Evolutionary conservation across 2,329 filamentous ascomycete species (phyloP).

Genomic region (Aaosphaeria arxii): DNA sequence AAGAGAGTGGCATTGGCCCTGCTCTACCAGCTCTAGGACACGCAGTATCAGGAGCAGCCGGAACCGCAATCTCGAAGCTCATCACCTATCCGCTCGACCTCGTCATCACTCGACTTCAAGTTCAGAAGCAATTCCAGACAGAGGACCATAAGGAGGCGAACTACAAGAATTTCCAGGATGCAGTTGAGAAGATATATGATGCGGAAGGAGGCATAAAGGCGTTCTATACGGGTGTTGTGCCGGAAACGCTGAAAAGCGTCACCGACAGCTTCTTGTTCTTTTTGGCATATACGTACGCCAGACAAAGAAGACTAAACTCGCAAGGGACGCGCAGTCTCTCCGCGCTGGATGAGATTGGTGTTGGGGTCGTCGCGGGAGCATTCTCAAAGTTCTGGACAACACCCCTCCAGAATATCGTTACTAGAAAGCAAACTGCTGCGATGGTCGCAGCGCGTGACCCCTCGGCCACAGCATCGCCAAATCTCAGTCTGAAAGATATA

Average conservation of each 20-base stretch:
- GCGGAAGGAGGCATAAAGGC: conserved; percentile 67
- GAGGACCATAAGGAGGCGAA: conserved; percentile 40
- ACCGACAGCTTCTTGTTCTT: conserved; percentile 84
- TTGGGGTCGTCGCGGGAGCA: conserved; percentile 72
- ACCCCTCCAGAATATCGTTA: conserved; percentile 78
- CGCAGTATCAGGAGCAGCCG: conserved; percentile 74
- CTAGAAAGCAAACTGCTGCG: conserved; percentile 71
- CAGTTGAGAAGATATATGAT: conserved; percentile 66
- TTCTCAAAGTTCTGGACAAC: conserved; percentile 74
- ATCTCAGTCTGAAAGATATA: conserved; percentile 53
- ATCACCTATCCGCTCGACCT: conserved; percentile 79
- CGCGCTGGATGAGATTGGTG: conserved; percentile 68
- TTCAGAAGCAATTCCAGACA: conserved; percentile 60
- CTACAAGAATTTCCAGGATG: conserved; percentile 67
- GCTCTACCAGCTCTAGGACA: conserved; percentile 74
- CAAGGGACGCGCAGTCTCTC: conserved; percentile 46
- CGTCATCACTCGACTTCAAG: conserved; percentile 77
- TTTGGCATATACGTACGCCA: conserved; percentile 67
- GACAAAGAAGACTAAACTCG: conserved; percentile 40
- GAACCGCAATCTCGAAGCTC: conserved; percentile 75
- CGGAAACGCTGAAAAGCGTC: conserved; percentile 46
- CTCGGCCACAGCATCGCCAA: conserved; percentile 21
- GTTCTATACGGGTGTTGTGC: conserved; percentile 56
- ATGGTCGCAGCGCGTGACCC: conserved; percentile 44
- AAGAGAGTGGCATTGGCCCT: conserved; percentile 36